Conservation (phyloP, 2,329 filamentous ascomycete genomes). For the Colletotrichum chrysophilum region DNA sequence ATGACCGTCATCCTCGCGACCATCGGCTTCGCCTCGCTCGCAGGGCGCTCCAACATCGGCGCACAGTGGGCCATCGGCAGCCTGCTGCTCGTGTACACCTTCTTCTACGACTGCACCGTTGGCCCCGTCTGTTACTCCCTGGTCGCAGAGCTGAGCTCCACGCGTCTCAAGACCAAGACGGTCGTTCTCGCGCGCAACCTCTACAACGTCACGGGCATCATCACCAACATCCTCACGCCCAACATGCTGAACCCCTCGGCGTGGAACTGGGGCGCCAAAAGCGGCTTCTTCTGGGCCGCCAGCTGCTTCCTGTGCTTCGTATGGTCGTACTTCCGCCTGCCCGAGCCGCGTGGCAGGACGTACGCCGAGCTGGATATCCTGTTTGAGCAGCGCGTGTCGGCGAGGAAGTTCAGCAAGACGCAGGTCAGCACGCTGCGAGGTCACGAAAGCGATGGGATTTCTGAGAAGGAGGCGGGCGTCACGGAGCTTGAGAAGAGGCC, state of each 20-base stretch:
- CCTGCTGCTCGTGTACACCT: conserved; percentile 48
- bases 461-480: not conserved
- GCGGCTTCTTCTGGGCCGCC: conserved; percentile 50
- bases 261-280: conserved; percentile 54
- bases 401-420: conserved; percentile 41
- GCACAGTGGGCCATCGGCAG: conserved; percentile 54
- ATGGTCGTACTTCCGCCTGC: conserved; percentile 59
- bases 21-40: conserved; percentile 48
- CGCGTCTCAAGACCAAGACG: conserved; percentile 50
- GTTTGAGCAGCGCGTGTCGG: conserved; percentile 50
- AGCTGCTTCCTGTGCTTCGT: conserved; percentile 48
- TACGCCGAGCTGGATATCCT: conserved; percentile 61
- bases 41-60: conserved; percentile 46
- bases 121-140: conserved; percentile 51
- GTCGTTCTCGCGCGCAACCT: conserved; percentile 47
- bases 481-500: conserved; percentile 7
- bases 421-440: not conserved
- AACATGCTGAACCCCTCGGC: conserved; percentile 52
- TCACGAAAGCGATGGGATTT: not conserved
- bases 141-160: conserved; percentile 49
- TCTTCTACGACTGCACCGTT: conserved; percentile 50
- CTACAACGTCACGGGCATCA: conserved; percentile 55
- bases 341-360: conserved; percentile 59
- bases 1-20: conserved; percentile 44
- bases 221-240: conserved; percentile 50